Evolutionary conservation across 805 yeast genomes (phyloP).

Genomic region (Clavispora fructus): DNA sequence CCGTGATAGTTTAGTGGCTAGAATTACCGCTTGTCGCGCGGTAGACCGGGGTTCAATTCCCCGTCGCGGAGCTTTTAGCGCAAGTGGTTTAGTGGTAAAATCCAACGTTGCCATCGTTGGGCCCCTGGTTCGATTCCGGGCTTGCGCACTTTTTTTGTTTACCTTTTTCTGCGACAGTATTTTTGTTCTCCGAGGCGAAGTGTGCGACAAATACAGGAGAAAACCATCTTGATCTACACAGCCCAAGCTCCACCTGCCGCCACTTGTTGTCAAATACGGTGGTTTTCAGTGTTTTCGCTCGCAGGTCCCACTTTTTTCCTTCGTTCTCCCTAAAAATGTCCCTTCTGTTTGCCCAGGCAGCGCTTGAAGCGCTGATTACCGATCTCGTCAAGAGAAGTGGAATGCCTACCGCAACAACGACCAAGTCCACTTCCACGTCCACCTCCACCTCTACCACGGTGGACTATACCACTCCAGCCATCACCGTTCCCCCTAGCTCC

Average conservation of each 20-base stretch:
- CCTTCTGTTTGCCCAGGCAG: background rate
- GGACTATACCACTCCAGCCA: slow-evolving; percentile 41
- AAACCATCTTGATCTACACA: background rate
- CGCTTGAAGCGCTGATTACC: background rate
- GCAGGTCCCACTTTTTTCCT: background rate
- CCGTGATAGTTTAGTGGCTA: slow-evolving; percentile 20
- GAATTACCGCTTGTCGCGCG: slow-evolving; percentile 20
- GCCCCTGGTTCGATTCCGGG: slow-evolving; percentile 11
- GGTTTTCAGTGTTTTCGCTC: too few relatives aligned
- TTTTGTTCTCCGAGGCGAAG: background rate
- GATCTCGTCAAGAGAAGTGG: background rate
- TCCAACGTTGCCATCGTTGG: slow-evolving; percentile 12
- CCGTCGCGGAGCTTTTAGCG: slow-evolving; percentile 15
- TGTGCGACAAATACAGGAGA: background rate
- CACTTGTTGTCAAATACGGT: too few relatives aligned
- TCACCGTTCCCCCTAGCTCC: slow-evolving; percentile 52
- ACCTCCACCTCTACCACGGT: slow-evolving; percentile 12
- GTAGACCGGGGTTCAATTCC: slow-evolving; percentile 20
- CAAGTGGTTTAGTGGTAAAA: slow-evolving; percentile 12
- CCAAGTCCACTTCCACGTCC: slow-evolving; percentile 9
- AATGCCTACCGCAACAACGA: background rate
- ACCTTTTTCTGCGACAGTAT: background rate
- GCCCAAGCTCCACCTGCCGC: background rate
- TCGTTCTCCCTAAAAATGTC: background rate
- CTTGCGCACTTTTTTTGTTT: slow-evolving; percentile 7